Conservation (phyloP, 352 stramenopile species). For the Hyaloperonospora brassicae region DNA sequence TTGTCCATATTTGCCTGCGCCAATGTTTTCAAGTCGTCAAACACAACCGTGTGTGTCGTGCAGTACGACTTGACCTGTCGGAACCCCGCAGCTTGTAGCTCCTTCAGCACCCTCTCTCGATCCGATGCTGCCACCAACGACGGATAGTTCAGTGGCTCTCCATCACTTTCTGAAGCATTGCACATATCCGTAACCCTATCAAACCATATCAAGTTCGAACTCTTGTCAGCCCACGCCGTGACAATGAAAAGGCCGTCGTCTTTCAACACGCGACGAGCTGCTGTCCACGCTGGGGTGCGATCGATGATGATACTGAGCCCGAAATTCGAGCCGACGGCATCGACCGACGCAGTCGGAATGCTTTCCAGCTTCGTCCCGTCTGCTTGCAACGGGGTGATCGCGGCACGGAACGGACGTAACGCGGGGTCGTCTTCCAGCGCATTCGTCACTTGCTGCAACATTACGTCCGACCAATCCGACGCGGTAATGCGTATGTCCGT, state of each 20-base stretch:
- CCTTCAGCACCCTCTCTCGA: constrained; percentile 11
- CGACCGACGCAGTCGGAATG: constrained; percentile 26
- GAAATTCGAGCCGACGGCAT: constrained; percentile 39
- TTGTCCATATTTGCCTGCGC: constrained; percentile 23
- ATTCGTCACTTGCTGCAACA: too few species aligned
- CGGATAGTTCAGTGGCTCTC: constrained; percentile 7
- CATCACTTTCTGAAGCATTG: constrained; percentile 16
- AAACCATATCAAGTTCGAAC: constrained; percentile 30
- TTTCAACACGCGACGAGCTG: constrained; percentile 31
- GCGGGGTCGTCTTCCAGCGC: too few species aligned
- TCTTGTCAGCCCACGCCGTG: constrained; percentile 35
- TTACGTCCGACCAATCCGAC: too few species aligned
- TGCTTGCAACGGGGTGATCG: too few species aligned
- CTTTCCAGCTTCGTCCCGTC: constrained; percentile 27
- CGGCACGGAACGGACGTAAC: too few species aligned
- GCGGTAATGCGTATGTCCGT: too few species aligned
- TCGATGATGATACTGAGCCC: constrained; percentile 37
- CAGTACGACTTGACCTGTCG: too few species aligned
- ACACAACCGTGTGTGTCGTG: too few species aligned
- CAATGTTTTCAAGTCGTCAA: too few species aligned
- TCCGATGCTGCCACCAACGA: constrained; percentile 13
- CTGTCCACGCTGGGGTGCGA: constrained; percentile 22
- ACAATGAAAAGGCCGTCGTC: constrained; percentile 34
- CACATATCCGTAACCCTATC: constrained; percentile 26
- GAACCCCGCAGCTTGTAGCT: too few species aligned